phyloP scores from a whole-genome alignment of 495 filamentous ascomycete genomes.

The Penicillium soppii region DNA sequence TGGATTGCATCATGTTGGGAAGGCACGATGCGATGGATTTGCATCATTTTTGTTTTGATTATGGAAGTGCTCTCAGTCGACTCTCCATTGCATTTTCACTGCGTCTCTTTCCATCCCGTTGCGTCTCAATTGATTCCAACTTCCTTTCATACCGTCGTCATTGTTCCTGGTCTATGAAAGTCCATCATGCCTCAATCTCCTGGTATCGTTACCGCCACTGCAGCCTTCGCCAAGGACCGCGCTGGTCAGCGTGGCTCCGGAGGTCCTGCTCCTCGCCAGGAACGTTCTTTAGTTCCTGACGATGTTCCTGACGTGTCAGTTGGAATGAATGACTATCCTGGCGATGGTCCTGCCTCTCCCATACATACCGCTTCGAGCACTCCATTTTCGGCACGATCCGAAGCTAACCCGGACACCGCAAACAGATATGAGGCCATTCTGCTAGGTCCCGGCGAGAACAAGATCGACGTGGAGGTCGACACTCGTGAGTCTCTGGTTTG shows the following conservation, averaged over 20 bases:
- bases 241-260: conserved; percentile 8
- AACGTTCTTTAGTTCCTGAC: conserved; percentile 1
- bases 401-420: conserved; percentile 4
- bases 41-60: too few species aligned
- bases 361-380: not conserved
- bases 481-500: conserved; percentile 62
- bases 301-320: conserved; percentile 24
- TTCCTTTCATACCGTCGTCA: not conserved
- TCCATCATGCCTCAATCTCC: not conserved
- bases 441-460: conserved; percentile 83
- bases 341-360: not conserved
- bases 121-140: not conserved
- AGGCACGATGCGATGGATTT: too few species aligned
- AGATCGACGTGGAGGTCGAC: conserved; percentile 80
- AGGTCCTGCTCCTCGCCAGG: conserved; percentile 2
- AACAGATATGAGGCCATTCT: conserved; percentile 88
- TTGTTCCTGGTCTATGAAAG: not conserved
- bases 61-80: too few species aligned
- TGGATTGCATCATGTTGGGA: too few species aligned
- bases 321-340: not conserved
- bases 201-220: conserved; percentile 6
- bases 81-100: too few species aligned
- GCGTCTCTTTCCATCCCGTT: not conserved
- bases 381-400: not conserved
- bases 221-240: conserved; percentile 14